Evolutionary conservation across 2,329 filamentous ascomycete genomes (phyloP).

Genomic region (Sordariomycetes sp.): DNA sequence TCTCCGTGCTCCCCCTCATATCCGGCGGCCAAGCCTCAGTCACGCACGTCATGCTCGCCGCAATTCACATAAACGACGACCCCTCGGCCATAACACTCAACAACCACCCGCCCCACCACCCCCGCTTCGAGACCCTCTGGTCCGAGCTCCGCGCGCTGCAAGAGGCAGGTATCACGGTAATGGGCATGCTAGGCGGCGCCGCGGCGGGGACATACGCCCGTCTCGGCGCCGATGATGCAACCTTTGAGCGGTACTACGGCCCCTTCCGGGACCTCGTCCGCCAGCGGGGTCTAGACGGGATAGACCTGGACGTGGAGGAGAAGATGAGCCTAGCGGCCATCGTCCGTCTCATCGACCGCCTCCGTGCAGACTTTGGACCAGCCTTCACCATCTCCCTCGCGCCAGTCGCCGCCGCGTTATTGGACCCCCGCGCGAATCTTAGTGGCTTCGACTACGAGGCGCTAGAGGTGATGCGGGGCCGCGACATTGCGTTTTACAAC

Average conservation of each 20-base stretch:
- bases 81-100: conserved; percentile 64
- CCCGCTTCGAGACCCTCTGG: conserved; percentile 63
- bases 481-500: conserved; percentile 73
- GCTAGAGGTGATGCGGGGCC: conserved; percentile 54
- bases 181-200: conserved; percentile 81
- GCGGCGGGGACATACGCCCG: conserved; percentile 56
- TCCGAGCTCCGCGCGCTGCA: conserved; percentile 62
- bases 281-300: conserved; percentile 47
- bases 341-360: conserved; percentile 51
- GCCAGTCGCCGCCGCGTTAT: conserved; percentile 63
- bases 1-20: conserved; percentile 40
- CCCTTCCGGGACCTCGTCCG: conserved; percentile 55
- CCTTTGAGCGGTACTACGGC: conserved; percentile 62
- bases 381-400: conserved; percentile 69
- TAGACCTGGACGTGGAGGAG: conserved; percentile 76
- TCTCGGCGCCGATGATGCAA: conserved; percentile 38
- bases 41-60: conserved; percentile 78
- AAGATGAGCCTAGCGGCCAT: conserved; percentile 53
- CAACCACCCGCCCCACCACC: conserved; percentile 56
- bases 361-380: conserved; percentile 55
- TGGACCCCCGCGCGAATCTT: conserved; percentile 43
- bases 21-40: conserved; percentile 19
- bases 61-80: conserved; percentile 65
- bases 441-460: conserved; percentile 72
- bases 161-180: conserved; percentile 59